These are phyloP conservation scores for Geosmithia putterillii DNA, from an alignment of 2,329 filamentous ascomycete genomes.

Conservation along the genomic window DNA sequence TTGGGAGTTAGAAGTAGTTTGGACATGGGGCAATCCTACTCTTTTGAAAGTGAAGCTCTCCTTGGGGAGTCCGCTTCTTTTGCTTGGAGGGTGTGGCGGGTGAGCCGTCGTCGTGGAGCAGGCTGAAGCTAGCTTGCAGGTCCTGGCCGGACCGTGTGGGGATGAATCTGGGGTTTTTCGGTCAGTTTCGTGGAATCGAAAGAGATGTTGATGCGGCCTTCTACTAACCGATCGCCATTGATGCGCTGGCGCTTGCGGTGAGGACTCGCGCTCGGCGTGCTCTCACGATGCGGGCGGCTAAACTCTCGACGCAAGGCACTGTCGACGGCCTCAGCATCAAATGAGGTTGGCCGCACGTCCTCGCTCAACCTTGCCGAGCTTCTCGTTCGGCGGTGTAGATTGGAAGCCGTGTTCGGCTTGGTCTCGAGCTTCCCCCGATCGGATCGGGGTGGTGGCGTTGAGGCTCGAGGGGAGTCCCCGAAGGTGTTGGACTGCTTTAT, in stretches of 20 bases:
- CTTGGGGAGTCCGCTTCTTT: conserved; percentile 74
- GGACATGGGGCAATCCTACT: conserved; percentile 40
- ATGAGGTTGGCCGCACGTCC: conserved; percentile 17
- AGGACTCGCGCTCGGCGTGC: conserved; percentile 40
- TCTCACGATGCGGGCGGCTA: conserved; percentile 36
- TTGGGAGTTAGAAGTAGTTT: background rate
- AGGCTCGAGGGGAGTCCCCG: conserved; percentile 21
- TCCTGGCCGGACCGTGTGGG: conserved; percentile 89
- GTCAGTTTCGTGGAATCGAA: conserved; percentile 9
- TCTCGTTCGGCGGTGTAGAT: conserved; percentile 20
- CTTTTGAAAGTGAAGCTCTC: conserved; percentile 87
- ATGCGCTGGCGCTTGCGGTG: conserved; percentile 47
- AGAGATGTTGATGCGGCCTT: background rate
- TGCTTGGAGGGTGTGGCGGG: conserved; percentile 81
- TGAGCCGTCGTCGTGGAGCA: conserved; percentile 85
- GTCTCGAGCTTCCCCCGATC: conserved; percentile 30
- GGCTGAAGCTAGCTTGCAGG: conserved; percentile 80
- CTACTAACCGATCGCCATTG: conserved; percentile 45
- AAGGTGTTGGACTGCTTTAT: conserved; percentile 15
- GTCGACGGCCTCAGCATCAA: conserved; percentile 39
- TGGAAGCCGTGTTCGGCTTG: conserved; percentile 17
- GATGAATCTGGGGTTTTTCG: conserved; percentile 60
- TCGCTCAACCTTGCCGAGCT: conserved; percentile 22
- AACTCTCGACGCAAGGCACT: conserved; percentile 38
- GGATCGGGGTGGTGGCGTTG: conserved; percentile 30